Base-by-base conservation (phyloP, 2,329 filamentous ascomycete species). In the Hypoxylon sp. region DNA sequence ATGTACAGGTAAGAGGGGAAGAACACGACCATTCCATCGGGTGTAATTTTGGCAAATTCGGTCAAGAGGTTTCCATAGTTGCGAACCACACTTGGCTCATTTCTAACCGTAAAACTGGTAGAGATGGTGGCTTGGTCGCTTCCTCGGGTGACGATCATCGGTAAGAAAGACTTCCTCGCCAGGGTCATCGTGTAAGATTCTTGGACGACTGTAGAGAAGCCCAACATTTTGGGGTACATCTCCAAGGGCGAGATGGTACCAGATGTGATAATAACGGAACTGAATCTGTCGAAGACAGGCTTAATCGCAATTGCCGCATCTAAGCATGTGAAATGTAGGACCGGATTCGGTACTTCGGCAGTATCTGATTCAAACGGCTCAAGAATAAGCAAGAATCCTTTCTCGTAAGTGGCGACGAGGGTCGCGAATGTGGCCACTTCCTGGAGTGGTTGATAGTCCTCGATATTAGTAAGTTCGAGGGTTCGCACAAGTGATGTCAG, bases 141-240 rank as follows among this genome's bases (percentile, higher is more conserved):
- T 55, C 96, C 96, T 64, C 95, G 88, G 0, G 96, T 98, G 35
- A 99, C 94, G 71, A 99, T 96, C 93, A 99, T 97, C 1, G 96
- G 96, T 69, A 99, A 83, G 82, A 99, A 99, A n/a, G 96, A 97
- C 62, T 92, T 88, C 47, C 97, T 88, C 1, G 95, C 95, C 5
- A 99, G 87, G 0, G 96, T 98, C 94, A 99, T 99, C 70, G 89
- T 90, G 82, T 99, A 99, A 0, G 97, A 99, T 79, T 99, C 94
- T 78, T 98, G 94, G 2, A 98, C 92, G 0, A 98, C 94, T 1
- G 94, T 93, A 8, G 87, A 87, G 81, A 99, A 99, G 58, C 93
- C 92, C 27, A 99, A 89, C 94, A 99, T 99, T 77, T 97, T 98
- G 0, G 96, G 97, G 76, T 99, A 99, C 92, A 99, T 99, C 78